A percentile compares a stretch with the other conserved stretches of the same genome.
phyloP scores from a whole-genome alignment of 768 basidiomycete species.

The Tricholoma terreum region DNA sequence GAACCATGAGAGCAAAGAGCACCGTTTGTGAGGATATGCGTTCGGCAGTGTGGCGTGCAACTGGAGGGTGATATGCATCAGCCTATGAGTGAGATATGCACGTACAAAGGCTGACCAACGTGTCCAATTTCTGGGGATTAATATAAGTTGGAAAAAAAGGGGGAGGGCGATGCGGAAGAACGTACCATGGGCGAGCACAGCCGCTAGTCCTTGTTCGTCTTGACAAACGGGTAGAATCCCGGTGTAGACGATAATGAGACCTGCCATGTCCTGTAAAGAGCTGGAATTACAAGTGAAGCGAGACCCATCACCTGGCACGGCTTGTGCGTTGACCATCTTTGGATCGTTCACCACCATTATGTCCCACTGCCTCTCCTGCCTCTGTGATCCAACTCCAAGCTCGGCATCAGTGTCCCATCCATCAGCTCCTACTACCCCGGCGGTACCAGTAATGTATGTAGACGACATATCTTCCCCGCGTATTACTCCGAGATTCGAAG shows the following conservation, averaged over 20 bases:
- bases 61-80: conserved; percentile 12
- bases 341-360: conserved; percentile 76
- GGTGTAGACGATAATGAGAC: conserved; percentile 83
- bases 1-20: conserved; percentile 34
- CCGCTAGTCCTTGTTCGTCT: conserved; percentile 81
- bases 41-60: conserved; percentile 49
- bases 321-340: conserved; percentile 74
- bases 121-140: conserved; percentile 70
- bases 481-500: conserved; percentile 70
- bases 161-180: background rate
- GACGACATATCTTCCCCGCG: conserved; percentile 23
- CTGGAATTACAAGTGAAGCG: background rate
- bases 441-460: background rate
- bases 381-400: conserved; percentile 16
- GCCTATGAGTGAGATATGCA: background rate
- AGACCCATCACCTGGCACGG: conserved; percentile 54
- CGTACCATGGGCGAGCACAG: conserved; percentile 81
- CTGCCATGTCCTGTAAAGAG: conserved; percentile 27
- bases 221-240: conserved; percentile 78
- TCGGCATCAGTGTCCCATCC: conserved; percentile 35
- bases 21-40: conserved; percentile 48
- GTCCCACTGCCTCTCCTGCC: conserved; percentile 51
- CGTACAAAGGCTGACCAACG: conserved; percentile 41
- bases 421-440: conserved; percentile 22
- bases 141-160: background rate